phyloP scores from a whole-genome alignment of 164 flowering plant genomes.

The Vitis cinerea region DNA sequence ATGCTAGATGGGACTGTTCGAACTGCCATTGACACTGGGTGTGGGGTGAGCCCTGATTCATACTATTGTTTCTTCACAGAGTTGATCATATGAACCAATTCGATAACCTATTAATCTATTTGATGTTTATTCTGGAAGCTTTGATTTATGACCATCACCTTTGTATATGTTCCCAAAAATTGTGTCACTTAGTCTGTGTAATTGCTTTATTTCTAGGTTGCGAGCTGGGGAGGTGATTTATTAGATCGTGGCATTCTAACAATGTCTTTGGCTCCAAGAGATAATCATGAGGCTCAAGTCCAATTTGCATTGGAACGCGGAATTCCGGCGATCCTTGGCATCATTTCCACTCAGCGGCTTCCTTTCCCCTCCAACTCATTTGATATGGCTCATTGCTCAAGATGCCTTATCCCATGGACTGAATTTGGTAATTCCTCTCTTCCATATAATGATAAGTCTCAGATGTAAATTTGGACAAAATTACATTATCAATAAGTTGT shows the following conservation, averaged over 20 bases:
- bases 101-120: neutral
- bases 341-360: constrained; percentile 93
- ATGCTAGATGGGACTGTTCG: constrained; percentile 88
- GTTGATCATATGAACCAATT: neutral
- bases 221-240: constrained; percentile 99
- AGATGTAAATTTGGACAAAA: neutral
- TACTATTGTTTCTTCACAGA: neutral
- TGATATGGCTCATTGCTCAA: constrained; percentile 99
- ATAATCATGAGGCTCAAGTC: constrained; percentile 98
- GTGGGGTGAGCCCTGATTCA: constrained; percentile 76
- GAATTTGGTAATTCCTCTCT: constrained; percentile 72
- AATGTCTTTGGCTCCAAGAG: constrained; percentile 97
- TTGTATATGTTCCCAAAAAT: neutral
- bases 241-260: constrained; percentile 87
- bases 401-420: constrained; percentile 99
- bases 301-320: constrained; percentile 99
- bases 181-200: neutral
- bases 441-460: neutral
- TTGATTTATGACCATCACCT: neutral
- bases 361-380: constrained; percentile 97
- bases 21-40: constrained; percentile 97
- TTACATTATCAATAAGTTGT: too few relatives aligned
- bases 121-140: neutral
- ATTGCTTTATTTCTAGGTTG: constrained; percentile 57
- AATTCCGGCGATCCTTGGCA: constrained; percentile 95